Evolutionary conservation across 139 green algal genomes (phyloP).

Genomic region (Chlorella sp.): DNA sequence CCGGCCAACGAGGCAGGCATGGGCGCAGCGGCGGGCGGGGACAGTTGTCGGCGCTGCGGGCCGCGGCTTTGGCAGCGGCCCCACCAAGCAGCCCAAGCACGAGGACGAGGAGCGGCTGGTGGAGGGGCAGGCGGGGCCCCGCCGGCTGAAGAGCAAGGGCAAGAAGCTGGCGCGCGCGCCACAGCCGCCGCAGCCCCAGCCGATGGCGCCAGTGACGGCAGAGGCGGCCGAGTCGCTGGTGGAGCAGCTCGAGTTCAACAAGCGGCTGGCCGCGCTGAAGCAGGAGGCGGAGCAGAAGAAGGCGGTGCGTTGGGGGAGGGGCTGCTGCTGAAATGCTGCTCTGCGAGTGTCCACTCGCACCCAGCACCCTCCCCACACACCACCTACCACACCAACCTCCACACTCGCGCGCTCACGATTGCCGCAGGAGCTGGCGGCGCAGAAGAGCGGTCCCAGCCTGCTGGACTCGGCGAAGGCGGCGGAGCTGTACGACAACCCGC

Average conservation of each 20-base stretch:
- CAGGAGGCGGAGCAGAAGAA: conserved; percentile 20
- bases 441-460: conserved; percentile 1
- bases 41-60: no score
- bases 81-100: no score
- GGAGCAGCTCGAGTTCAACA: conserved; percentile 37
- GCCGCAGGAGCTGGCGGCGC: not conserved
- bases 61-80: no score
- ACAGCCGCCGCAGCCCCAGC: conserved; percentile 8
- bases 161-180: conserved; percentile 13
- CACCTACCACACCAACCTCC: not conserved
- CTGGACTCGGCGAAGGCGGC: not conserved
- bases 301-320: not conserved
- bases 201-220: not conserved
- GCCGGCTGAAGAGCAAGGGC: conserved; percentile 31
- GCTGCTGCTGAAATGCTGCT: no score
- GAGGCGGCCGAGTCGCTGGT: conserved; percentile 11
- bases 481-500: conserved; percentile 36
- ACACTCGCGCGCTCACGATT: not conserved
- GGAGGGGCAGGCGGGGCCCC: no score
- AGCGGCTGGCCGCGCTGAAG: conserved; percentile 31
- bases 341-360: no score
- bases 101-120: no score
- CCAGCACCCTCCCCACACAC: no score
- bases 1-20: no score
- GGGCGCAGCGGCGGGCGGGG: no score